Conservation (phyloP, 352 stramenopile genomes). For the Poterioochromonas sp. region DNA sequence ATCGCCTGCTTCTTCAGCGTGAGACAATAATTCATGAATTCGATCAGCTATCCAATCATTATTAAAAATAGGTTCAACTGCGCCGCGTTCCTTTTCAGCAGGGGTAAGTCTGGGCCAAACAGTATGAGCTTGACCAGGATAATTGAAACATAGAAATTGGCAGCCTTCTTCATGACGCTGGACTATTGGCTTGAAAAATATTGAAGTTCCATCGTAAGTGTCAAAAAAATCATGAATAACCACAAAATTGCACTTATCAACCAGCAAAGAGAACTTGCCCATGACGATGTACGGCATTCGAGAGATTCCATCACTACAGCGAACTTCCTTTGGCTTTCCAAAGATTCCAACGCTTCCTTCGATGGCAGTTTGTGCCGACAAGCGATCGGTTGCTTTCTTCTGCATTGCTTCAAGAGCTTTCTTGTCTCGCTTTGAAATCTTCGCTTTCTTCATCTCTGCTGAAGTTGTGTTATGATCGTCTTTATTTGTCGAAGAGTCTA, state of each 20-base stretch:
- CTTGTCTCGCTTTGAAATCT: not conserved
- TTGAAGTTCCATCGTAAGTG: constrained; percentile 70
- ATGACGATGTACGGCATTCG: constrained; percentile 35
- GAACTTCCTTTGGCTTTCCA: constrained; percentile 19
- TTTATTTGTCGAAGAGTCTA: not conserved
- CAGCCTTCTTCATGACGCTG: constrained; percentile 59
- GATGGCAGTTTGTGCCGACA: not conserved
- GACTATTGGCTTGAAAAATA: constrained; percentile 70
- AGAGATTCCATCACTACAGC: constrained; percentile 35
- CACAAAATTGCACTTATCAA: constrained; percentile 68
- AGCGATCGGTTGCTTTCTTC: not conserved
- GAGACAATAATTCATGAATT: constrained; percentile 69
- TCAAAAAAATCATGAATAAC: constrained; percentile 85
- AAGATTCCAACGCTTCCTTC: not conserved
- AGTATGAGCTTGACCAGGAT: constrained; percentile 71
- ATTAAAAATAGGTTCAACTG: constrained; percentile 54
- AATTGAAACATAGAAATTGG: constrained; percentile 76
- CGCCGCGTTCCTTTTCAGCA: constrained; percentile 28
- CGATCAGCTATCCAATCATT: constrained; percentile 68
- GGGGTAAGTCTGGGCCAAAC: constrained; percentile 45
- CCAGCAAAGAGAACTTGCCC: constrained; percentile 55
- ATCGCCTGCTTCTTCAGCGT: constrained; percentile 57
- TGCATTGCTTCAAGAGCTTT: not conserved
- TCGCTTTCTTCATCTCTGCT: not conserved
- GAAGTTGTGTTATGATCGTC: not conserved